Percentiles rank a stretch among this genome's conserved stretches.
phyloP scores from a whole-genome alignment of 108 stramenopile species.

The Conticribra guillardii region DNA sequence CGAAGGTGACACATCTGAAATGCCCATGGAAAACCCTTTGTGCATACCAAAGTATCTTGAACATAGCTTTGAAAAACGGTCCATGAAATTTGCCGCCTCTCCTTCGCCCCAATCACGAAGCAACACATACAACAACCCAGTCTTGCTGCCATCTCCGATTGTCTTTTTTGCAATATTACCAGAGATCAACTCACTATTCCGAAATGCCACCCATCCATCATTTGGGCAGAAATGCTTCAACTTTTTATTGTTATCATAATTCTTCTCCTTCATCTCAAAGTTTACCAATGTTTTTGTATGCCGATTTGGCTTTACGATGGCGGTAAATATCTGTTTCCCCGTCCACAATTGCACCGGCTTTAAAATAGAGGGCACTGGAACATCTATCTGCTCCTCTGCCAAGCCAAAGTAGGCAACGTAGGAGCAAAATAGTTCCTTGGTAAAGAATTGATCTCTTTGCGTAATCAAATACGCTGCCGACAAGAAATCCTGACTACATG shows the following conservation, averaged over 20 bases:
- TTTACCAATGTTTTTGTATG: slow-evolving; percentile 71
- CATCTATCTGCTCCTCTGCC: slow-evolving; percentile 89
- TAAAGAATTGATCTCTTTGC: slow-evolving; percentile 94
- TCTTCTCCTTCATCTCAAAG: slow-evolving; percentile 95
- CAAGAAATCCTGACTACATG: slow-evolving; percentile 97
- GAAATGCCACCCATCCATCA: slow-evolving; percentile 96
- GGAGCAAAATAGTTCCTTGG: slow-evolving; percentile 84
- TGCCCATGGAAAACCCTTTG: slow-evolving; percentile 96
- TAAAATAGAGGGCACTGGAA: slow-evolving; percentile 92
- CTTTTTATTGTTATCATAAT: slow-evolving; percentile 70
- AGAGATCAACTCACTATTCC: slow-evolving; percentile 89
- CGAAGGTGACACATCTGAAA: slow-evolving; percentile 97
- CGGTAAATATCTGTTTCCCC: slow-evolving; percentile 94
- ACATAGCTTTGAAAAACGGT: slow-evolving; percentile 95
- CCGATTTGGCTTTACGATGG: slow-evolving; percentile 88
- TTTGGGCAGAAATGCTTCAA: slow-evolving; percentile 90
- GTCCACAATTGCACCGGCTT: slow-evolving; percentile 96
- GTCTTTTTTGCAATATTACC: slow-evolving; percentile 97
- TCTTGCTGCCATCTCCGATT: slow-evolving; percentile 96
- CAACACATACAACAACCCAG: slow-evolving; percentile 91
- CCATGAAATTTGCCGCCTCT: slow-evolving; percentile 88
- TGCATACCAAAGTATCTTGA: slow-evolving; percentile 92
- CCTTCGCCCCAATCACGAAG: slow-evolving; percentile 80
- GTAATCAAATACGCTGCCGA: slow-evolving; percentile 95
- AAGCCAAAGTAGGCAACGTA: slow-evolving; percentile 92